phyloP scores from a whole-genome alignment of 176 grass and related monocot genomes.

The Dactylis glomerata region DNA sequence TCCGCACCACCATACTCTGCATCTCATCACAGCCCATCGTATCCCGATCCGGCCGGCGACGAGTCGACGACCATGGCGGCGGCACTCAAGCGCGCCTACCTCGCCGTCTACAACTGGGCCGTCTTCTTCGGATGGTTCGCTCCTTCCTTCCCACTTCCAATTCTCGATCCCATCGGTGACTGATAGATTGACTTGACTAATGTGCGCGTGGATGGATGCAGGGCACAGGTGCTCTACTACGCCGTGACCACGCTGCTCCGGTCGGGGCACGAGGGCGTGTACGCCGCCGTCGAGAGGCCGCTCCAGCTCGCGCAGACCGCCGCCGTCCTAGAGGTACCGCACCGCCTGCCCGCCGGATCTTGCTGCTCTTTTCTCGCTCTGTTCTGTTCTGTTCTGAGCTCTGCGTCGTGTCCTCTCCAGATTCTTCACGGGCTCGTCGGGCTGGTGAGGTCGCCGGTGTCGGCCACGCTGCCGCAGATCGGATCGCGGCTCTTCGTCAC shows the following conservation, averaged over 20 bases:
- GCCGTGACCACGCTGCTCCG: constrained; percentile 25
- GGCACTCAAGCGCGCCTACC: constrained; percentile 32
- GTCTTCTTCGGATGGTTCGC: constrained; percentile 55
- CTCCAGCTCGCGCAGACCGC: constrained; percentile 66
- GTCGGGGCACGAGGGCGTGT: constrained; percentile 41
- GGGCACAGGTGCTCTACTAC: constrained; percentile 57
- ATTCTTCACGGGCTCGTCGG: constrained; percentile 1
- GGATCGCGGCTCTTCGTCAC: constrained; percentile 21
- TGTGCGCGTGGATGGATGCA: neutral
- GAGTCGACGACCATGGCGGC: neutral
- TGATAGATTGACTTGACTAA: neutral
- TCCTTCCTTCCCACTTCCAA: neutral
- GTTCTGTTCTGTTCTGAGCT: neutral
- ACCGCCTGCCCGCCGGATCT: neutral
- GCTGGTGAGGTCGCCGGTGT: constrained; percentile 15
- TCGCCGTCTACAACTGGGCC: constrained; percentile 56
- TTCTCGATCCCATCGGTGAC: neutral
- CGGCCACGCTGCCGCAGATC: constrained; percentile 29
- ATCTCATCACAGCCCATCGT: neutral
- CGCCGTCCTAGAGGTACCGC: constrained; percentile 54
- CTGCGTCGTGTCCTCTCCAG: neutral
- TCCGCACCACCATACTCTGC: neutral
- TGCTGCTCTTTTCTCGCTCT: neutral
- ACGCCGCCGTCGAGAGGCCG: constrained; percentile 53
- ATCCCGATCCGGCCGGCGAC: neutral